Percentiles rank a stretch among this genome's conserved stretches.
Evolutionary conservation across 2,329 filamentous ascomycete genomes (phyloP).

Genomic region (Alternaria angustiovoidea): DNA sequence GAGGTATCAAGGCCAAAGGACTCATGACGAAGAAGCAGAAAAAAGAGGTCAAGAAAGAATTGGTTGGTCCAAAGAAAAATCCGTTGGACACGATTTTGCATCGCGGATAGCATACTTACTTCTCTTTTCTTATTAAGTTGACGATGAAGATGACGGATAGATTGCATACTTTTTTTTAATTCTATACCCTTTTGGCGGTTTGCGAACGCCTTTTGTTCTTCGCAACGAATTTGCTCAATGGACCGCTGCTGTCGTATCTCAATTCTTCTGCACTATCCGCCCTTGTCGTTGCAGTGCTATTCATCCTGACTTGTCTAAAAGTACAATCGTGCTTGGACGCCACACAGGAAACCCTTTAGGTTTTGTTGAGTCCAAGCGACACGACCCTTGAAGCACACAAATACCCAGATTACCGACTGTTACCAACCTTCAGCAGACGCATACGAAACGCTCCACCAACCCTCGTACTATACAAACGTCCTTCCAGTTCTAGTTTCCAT

Average conservation of each 20-base stretch:
- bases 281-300: neutral
- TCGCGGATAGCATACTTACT: constrained; percentile 25
- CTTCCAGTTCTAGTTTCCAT: neutral
- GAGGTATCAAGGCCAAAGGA: constrained; percentile 42
- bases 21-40: constrained; percentile 37
- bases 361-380: neutral
- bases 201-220: neutral
- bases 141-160: neutral
- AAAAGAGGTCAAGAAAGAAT: constrained; percentile 28
- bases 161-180: neutral
- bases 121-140: neutral
- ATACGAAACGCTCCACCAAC: neutral
- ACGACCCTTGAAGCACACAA: neutral
- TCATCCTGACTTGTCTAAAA: neutral
- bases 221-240: neutral
- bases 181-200: neutral
- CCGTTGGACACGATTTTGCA: constrained; percentile 38
- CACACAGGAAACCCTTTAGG: neutral
- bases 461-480: neutral
- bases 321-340: neutral
- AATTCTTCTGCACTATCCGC: neutral
- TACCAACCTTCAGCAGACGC: too few species aligned
- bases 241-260: neutral
- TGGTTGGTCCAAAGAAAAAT: constrained; percentile 34
- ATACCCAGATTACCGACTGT: too few species aligned